These are phyloP conservation scores for Zizania latifolia DNA, from an alignment of 176 grass and related monocot genomes.

Conservation along the genomic window DNA sequence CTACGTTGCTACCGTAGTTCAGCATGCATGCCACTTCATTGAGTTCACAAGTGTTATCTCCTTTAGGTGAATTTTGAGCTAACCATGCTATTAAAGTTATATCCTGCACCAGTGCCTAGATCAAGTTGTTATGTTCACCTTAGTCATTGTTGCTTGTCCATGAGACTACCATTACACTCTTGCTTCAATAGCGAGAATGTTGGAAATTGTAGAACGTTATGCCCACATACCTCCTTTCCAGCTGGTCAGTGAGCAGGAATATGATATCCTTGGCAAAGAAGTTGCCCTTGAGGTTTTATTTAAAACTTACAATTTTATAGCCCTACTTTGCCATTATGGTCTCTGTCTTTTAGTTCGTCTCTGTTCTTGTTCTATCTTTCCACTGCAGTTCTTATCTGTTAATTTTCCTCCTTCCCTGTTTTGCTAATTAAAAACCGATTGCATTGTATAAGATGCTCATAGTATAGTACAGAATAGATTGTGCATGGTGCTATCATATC, in stretches of 20 bases:
- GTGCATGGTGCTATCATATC: background rate
- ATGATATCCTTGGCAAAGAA: background rate
- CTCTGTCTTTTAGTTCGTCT: background rate
- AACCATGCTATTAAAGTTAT: background rate
- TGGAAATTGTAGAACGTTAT: too few species aligned
- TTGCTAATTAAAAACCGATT: background rate
- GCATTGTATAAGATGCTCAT: background rate
- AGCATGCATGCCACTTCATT: background rate
- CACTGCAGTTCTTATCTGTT: background rate
- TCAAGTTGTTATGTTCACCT: too few species aligned
- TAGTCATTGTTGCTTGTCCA: too few species aligned
- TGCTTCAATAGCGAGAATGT: too few species aligned
- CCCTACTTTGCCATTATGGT: background rate
- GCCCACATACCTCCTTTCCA: background rate
- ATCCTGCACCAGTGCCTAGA: too few species aligned
- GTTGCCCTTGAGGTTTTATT: background rate
- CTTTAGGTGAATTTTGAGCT: background rate
- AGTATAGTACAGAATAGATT: background rate
- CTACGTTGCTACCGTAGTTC: too few species aligned
- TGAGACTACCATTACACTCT: too few species aligned
- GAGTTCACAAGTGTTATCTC: background rate
- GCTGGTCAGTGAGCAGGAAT: too few species aligned
- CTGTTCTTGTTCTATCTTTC: background rate
- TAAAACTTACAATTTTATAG: background rate
- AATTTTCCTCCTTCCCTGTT: background rate